phyloP scores from a whole-genome alignment of 202 grass and related monocot species.

The Tripidium arundinaceum region DNA sequence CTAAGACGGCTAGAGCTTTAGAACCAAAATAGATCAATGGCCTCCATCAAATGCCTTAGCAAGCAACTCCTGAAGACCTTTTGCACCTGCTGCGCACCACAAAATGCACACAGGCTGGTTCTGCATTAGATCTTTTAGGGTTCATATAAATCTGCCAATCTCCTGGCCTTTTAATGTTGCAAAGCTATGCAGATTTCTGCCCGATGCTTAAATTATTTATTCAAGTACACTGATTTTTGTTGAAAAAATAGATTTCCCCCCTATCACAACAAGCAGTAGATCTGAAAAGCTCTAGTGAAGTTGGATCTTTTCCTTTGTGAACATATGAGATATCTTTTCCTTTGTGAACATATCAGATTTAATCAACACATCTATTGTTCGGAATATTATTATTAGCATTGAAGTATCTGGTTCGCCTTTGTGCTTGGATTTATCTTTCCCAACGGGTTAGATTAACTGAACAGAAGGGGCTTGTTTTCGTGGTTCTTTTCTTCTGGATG shows the following conservation, averaged over 20 bases:
- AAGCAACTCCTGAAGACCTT: not conserved
- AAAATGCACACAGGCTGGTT: not conserved
- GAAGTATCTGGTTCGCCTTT: not conserved
- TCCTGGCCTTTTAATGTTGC: not conserved
- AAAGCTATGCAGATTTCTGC: not conserved
- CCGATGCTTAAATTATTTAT: not conserved
- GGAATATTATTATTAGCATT: not conserved
- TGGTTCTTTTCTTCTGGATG: constrained; percentile 39
- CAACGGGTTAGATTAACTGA: not conserved
- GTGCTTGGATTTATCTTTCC: not conserved
- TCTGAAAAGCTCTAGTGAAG: not conserved
- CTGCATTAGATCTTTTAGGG: not conserved
- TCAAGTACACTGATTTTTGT: not conserved
- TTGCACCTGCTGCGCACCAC: not conserved
- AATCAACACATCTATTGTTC: not conserved
- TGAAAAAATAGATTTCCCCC: not conserved
- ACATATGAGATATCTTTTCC: not conserved
- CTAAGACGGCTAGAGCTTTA: not conserved
- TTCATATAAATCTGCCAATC: not conserved
- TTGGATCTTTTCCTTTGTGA: not conserved
- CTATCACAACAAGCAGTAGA: not conserved
- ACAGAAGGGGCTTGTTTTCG: not conserved
- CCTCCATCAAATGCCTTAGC: not conserved
- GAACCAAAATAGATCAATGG: not conserved
- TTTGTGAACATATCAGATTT: not conserved